Conservation (phyloP, 805 yeast genomes). For the Vanderwaltozyma polyspora region DNA sequence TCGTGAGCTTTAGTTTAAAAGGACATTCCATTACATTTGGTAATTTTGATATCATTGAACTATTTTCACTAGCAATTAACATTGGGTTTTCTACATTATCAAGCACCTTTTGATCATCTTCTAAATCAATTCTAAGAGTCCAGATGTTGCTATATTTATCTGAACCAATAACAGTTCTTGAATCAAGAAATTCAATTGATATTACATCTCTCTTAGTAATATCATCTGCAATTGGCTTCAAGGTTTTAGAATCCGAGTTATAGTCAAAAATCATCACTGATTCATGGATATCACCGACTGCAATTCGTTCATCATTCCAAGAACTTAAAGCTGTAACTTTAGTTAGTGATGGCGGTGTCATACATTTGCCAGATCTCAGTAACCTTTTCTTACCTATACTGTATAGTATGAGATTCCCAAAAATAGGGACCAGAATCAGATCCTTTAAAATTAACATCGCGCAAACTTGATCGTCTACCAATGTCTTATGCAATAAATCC, state of each 20-base stretch:
- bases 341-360: slow-evolving; percentile 33
- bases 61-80: background rate
- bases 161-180: slow-evolving; percentile 68
- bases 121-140: slow-evolving; percentile 49
- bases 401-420: slow-evolving; percentile 43
- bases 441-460: slow-evolving; percentile 49
- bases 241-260: slow-evolving; percentile 36
- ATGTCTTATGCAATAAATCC: slow-evolving; percentile 49
- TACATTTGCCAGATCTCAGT: slow-evolving; percentile 47
- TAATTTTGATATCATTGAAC: slow-evolving; percentile 4
- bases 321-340: slow-evolving; percentile 41
- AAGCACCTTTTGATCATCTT: slow-evolving; percentile 27
- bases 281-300: slow-evolving; percentile 60
- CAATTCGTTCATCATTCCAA: slow-evolving; percentile 47
- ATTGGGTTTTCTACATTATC: background rate
- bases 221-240: slow-evolving; percentile 64
- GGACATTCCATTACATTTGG: slow-evolving; percentile 28
- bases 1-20: slow-evolving; percentile 37
- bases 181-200: slow-evolving; percentile 49
- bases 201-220: slow-evolving; percentile 56
- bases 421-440: slow-evolving; percentile 47
- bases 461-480: slow-evolving; percentile 35
- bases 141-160: slow-evolving; percentile 80
- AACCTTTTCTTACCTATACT: slow-evolving; percentile 75
- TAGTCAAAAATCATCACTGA: slow-evolving; percentile 50